Base-by-base conservation (phyloP, 441 rosid species). In the Biscutella auriculata region DNA sequence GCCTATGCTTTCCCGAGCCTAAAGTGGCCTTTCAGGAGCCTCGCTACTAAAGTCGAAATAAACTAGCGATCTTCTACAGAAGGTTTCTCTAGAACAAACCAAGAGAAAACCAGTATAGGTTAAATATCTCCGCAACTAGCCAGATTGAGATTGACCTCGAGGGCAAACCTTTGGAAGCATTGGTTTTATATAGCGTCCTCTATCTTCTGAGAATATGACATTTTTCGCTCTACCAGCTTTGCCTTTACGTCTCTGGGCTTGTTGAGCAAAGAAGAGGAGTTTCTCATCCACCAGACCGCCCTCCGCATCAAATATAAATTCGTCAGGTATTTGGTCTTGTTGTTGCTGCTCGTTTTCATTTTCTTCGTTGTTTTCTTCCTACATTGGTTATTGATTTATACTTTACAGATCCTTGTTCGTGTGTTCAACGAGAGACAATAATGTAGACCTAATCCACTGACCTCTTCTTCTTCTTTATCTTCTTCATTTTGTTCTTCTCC, bases 151-250 rank as follows among this genome's bases (percentile, higher is more conserved):
- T 29, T 44, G 64, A 43, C 17, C 21, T 25, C 11, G 35, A 46
- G 46, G 34, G 47, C 66, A 62, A 65, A 89, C 99, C 97, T 89
- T 93, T 36, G 99, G 97, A 62, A 93, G 87, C 96, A 93, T 93
- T 66, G 99, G 93, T 77, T 93, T 93, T 41, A 88, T 82, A 67
- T 93, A 89, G 68, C 96, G 89, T 50, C 97, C 99, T 77, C 99
- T 83, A 53, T 93, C 97, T 85, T 93, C 97, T 2, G 99, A 93
- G 72, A 87, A 89, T 62, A 93, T 93, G 62, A 85, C 84, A 76
- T 93, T 93, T 76, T 89, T 89, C 10, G 99, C 97, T 84, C 97
- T 85, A 62, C 99, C 97, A 69, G 99, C 99, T 78, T 83, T 87
- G 37, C 99, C 99, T 56, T 59, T 45, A 16, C 88, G 91, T 73